These are phyloP conservation scores for Gigaspora rosea DNA, from an alignment of 192 early-diverging fungal genomes.

Conservation along the genomic window DNA sequence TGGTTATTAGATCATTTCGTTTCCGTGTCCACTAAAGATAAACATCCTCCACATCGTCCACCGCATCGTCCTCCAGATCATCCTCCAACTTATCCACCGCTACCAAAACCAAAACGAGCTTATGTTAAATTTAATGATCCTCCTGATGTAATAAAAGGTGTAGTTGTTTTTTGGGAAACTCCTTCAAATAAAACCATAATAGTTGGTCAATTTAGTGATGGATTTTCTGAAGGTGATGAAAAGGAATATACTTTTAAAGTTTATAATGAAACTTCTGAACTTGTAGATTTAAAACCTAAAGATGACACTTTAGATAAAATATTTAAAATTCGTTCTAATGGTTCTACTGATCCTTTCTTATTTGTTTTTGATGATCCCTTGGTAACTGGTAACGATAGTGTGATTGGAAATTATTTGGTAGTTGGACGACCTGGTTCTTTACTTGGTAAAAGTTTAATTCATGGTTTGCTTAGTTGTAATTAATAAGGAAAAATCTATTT, in stretches of 20 bases:
- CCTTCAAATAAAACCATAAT: not conserved
- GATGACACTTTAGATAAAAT: not conserved
- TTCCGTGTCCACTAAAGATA: no score
- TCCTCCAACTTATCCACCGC: not conserved
- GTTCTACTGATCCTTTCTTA: conserved; percentile 4
- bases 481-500: no score
- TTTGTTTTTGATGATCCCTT: not conserved
- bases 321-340: not conserved
- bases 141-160: not conserved
- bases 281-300: not conserved
- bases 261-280: not conserved
- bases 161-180: not conserved
- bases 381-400: not conserved
- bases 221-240: not conserved
- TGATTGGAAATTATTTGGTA: not conserved
- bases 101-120: not conserved
- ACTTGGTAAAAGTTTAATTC: not conserved
- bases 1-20: no score
- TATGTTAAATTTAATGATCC: not conserved
- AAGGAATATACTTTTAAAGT: not conserved
- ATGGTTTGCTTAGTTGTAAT: no score
- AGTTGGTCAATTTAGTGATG: not conserved
- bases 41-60: no score
- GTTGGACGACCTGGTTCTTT: not conserved
- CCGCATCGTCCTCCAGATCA: not conserved